A percentile compares a stretch with the other conserved stretches of the same genome.
phyloP scores from a whole-genome alignment of 192 early-diverging fungal genomes.

The Backusella sp. region DNA sequence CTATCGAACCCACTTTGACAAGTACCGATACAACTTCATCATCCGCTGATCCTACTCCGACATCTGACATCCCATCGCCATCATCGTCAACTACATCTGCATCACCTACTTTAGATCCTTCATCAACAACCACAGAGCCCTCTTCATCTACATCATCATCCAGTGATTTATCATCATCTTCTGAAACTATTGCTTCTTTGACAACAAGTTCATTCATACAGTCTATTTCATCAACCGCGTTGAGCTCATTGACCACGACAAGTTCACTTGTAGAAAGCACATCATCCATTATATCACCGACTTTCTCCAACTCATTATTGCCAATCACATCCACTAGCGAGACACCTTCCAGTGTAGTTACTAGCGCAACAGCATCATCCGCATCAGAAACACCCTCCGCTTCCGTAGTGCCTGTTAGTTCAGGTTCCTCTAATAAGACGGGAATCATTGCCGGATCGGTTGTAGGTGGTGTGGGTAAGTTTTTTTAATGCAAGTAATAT shows the following conservation, averaged over 20 bases:
- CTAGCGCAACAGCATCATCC: background rate
- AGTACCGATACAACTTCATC: background rate
- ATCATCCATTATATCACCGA: background rate
- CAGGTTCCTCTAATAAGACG: background rate
- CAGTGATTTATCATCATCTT: background rate
- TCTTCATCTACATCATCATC: background rate
- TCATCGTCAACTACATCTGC: no score
- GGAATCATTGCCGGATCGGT: slow-evolving; percentile 3
- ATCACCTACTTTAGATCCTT: background rate
- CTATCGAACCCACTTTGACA: background rate
- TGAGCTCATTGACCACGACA: background rate
- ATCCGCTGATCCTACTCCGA: background rate
- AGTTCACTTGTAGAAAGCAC: background rate
- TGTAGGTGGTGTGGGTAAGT: slow-evolving; percentile 11
- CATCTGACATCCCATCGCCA: background rate
- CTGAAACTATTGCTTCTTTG: background rate
- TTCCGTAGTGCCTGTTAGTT: background rate
- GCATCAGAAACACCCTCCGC: background rate
- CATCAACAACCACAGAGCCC: background rate
- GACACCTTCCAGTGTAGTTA: background rate
- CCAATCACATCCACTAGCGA: background rate
- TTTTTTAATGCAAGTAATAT: background rate
- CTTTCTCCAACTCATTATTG: background rate
- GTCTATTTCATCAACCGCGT: background rate
- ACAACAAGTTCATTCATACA: background rate